These are phyloP conservation scores for Botrytis fragariae DNA, from an alignment of 2,329 filamentous ascomycete genomes.

Conservation along the genomic window DNA sequence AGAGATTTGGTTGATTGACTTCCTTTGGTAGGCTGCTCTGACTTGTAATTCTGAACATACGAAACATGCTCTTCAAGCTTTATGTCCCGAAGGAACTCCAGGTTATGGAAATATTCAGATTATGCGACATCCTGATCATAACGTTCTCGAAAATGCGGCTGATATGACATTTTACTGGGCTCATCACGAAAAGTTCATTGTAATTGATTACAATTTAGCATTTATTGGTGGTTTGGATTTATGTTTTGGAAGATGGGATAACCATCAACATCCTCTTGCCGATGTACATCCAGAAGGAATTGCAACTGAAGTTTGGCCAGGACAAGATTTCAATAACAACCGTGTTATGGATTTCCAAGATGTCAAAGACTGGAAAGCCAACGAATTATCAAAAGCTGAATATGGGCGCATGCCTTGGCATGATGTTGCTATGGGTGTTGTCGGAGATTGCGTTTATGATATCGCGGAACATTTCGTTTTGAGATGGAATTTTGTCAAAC, in stretches of 20 bases:
- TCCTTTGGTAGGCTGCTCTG: constrained; percentile 63
- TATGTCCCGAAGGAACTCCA: constrained; percentile 78
- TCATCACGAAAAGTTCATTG: constrained; percentile 96
- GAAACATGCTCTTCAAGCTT: constrained; percentile 74
- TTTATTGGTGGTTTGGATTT: constrained; percentile 94
- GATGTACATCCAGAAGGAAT: constrained; percentile 86
- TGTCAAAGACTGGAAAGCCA: constrained; percentile 88
- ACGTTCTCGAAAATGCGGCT: constrained; percentile 85
- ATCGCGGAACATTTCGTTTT: constrained; percentile 94
- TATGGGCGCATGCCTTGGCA: constrained; percentile 98
- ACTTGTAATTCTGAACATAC: constrained; percentile 94
- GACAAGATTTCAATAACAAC: constrained; percentile 98
- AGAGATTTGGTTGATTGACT: constrained; percentile 18
- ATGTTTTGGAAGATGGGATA: constrained; percentile 95
- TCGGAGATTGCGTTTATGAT: constrained; percentile 86
- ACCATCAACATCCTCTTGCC: constrained; percentile 76
- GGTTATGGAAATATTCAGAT: constrained; percentile 86
- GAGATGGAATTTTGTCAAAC: constrained; percentile 94
- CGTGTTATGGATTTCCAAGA: constrained; percentile 92
- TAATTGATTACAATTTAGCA: constrained; percentile 85
- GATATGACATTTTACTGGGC: constrained; percentile 99
- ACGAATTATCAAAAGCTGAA: constrained; percentile 86
- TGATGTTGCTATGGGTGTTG: constrained; percentile 88
- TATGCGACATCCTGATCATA: constrained; percentile 92
- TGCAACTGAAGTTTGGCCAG: constrained; percentile 82